Evolutionary conservation across 2,329 filamentous ascomycete genomes (phyloP).

Genomic region (Nectriaceae sp.): DNA sequence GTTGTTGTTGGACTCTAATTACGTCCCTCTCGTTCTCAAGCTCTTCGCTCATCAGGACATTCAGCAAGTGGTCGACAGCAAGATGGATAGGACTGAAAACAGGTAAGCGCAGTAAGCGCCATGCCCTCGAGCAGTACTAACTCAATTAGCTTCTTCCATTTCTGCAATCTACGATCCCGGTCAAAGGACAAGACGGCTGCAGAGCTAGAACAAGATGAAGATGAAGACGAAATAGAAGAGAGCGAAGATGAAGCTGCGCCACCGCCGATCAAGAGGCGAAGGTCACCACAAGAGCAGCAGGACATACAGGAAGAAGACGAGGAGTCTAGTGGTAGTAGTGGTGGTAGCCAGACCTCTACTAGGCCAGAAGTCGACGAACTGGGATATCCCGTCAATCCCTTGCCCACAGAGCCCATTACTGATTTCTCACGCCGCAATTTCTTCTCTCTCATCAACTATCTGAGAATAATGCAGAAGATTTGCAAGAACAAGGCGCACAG

Average conservation of each 20-base stretch:
- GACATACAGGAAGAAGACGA: constrained; percentile 27
- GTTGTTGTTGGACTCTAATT: constrained; percentile 90
- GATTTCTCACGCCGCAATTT: constrained; percentile 93
- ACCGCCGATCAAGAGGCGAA: constrained; percentile 72
- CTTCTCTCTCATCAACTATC: constrained; percentile 91
- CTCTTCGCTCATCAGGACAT: constrained; percentile 93
- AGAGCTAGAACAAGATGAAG: constrained; percentile 39
- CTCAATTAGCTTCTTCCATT: constrained; percentile 76
- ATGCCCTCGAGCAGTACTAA: constrained; percentile 3
- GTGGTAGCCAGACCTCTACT: constrained; percentile 36
- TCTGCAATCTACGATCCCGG: constrained; percentile 73
- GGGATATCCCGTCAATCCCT: constrained; percentile 73
- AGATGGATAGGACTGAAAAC: constrained; percentile 77
- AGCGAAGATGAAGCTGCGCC: constrained; percentile 80
- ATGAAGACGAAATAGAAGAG: constrained; percentile 40
- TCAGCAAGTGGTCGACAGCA: constrained; percentile 84
- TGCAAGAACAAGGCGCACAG: constrained; percentile 95
- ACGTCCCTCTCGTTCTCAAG: constrained; percentile 88
- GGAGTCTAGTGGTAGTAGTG: constrained; percentile 34
- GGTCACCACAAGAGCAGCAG: constrained; percentile 44
- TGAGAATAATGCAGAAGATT: constrained; percentile 96
- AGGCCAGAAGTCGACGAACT: constrained; percentile 79
- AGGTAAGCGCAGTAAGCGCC: constrained; percentile 55
- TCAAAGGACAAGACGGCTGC: constrained; percentile 38
- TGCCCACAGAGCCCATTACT: constrained; percentile 77